Evolutionary conservation across 2,329 filamentous ascomycete genomes (phyloP).

Genomic region (Pestalotiopsis sp.): DNA sequence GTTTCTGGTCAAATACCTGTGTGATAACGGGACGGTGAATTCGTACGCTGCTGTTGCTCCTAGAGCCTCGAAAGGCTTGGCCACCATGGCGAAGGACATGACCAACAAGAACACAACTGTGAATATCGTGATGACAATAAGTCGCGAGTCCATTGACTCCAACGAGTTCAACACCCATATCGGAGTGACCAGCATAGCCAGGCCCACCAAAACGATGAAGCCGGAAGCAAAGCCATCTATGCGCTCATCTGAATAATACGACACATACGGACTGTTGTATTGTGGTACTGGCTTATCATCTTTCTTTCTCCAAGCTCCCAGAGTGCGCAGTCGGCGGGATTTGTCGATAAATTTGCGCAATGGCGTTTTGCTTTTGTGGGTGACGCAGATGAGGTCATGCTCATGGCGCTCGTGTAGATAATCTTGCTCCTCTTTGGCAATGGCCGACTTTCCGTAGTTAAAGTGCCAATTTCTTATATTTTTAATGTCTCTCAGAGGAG

Average conservation of each 20-base stretch:
- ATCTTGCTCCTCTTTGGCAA: conserved; percentile 21
- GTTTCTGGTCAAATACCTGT: no score
- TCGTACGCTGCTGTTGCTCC: conserved; percentile 18
- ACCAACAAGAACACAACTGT: conserved; percentile 22
- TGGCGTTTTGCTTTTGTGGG: conserved; percentile 20
- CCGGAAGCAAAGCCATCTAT: conserved; percentile 27
- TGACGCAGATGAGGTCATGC: background rate
- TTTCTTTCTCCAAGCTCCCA: conserved; percentile 13
- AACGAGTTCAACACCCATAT: conserved; percentile 33
- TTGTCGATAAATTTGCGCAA: conserved; percentile 18
- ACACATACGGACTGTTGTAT: background rate
- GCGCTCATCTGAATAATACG: conserved; percentile 13
- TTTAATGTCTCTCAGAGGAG: conserved; percentile 19
- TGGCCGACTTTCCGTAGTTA: conserved; percentile 19
- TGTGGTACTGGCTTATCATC: background rate
- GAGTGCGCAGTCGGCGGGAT: conserved; percentile 15
- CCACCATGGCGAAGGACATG: conserved; percentile 20
- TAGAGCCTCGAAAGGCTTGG: conserved; percentile 25
- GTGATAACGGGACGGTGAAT: no score
- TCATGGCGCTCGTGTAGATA: background rate
- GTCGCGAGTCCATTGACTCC: conserved; percentile 19
- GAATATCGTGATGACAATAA: conserved; percentile 34
- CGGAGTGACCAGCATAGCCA: conserved; percentile 33
- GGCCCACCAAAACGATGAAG: conserved; percentile 26
- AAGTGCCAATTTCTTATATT: conserved; percentile 28